A percentile compares a stretch with the other conserved stretches of the same genome.
phyloP scores from a whole-genome alignment of 2,329 filamentous ascomycete genomes.

The Xylaria sp. region DNA sequence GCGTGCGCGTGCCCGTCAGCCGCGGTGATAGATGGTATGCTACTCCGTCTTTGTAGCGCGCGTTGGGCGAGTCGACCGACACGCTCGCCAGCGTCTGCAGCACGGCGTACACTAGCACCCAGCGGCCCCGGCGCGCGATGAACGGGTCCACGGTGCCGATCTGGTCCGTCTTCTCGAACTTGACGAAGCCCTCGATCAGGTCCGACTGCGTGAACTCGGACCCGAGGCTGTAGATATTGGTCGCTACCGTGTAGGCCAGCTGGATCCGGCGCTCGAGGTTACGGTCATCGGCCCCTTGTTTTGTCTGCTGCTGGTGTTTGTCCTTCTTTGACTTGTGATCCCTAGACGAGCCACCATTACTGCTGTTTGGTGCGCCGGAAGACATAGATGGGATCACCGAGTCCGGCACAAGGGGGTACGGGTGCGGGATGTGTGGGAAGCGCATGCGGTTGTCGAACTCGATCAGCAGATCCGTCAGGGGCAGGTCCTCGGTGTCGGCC shows the following conservation, averaged over 20 bases:
- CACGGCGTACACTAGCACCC: constrained; percentile 70
- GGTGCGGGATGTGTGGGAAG: constrained; percentile 74
- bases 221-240: constrained; percentile 67
- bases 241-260: constrained; percentile 69
- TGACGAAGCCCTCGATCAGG: constrained; percentile 65
- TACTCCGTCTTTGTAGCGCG: constrained; percentile 63
- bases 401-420: constrained; percentile 72
- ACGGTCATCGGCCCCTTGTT: constrained; percentile 41
- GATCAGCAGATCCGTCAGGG: constrained; percentile 73
- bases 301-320: constrained; percentile 32
- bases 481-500: constrained; percentile 64
- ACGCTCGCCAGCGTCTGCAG: constrained; percentile 70
- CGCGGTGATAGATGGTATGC: constrained; percentile 67
- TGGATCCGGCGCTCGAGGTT: constrained; percentile 62
- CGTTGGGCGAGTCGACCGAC: constrained; percentile 65
- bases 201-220: constrained; percentile 64
- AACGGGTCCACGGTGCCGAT: constrained; percentile 64
- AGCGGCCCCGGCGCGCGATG: constrained; percentile 67
- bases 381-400: constrained; percentile 53
- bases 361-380: background rate
- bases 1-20: constrained; percentile 61
- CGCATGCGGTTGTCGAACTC: constrained; percentile 71
- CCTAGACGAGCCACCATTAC: constrained; percentile 34
- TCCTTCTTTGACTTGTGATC: constrained; percentile 49
- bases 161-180: constrained; percentile 66